Evolutionary conservation across 192 early-diverging fungal species (phyloP).

Genomic region (Chytriomyces confervae): DNA sequence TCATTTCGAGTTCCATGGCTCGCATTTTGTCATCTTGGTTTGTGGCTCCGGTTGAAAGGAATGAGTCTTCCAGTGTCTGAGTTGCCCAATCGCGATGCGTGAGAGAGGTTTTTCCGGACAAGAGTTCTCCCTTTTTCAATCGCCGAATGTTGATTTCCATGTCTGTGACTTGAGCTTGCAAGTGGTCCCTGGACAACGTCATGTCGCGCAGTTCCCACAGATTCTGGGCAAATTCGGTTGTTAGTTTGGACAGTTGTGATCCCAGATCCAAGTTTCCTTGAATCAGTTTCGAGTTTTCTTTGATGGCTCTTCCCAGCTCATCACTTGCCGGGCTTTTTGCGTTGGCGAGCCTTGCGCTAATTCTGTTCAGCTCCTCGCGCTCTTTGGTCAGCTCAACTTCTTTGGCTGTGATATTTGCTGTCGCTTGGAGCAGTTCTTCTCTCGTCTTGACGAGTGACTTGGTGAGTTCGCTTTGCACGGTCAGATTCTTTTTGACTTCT

Average conservation of each 20-base stretch:
- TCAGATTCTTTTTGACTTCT: neutral
- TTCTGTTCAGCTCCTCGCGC: neutral
- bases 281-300: slow-evolving; percentile 30
- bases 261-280: slow-evolving; percentile 26
- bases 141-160: slow-evolving; percentile 11
- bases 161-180: slow-evolving; percentile 12
- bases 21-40: neutral
- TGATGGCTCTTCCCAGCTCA: neutral
- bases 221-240: slow-evolving; percentile 9
- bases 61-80: neutral
- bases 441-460: neutral
- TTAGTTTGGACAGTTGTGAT: slow-evolving; percentile 28
- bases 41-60: neutral
- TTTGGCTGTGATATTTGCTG: slow-evolving; percentile 2
- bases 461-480: neutral
- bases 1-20: slow-evolving; percentile 8
- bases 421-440: slow-evolving; percentile 27
- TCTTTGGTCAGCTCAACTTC: slow-evolving; percentile 2
- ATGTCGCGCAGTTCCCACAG: slow-evolving; percentile 20
- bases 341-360: neutral
- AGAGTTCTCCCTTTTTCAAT: slow-evolving; percentile 3
- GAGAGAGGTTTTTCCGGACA: neutral
- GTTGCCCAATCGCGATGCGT: slow-evolving; percentile 19
- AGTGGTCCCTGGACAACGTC: neutral
- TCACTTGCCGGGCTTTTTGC: neutral